Base-by-base conservation (phyloP, 2,329 filamentous ascomycete species). In the Pseudogymnoascus pannorum region DNA sequence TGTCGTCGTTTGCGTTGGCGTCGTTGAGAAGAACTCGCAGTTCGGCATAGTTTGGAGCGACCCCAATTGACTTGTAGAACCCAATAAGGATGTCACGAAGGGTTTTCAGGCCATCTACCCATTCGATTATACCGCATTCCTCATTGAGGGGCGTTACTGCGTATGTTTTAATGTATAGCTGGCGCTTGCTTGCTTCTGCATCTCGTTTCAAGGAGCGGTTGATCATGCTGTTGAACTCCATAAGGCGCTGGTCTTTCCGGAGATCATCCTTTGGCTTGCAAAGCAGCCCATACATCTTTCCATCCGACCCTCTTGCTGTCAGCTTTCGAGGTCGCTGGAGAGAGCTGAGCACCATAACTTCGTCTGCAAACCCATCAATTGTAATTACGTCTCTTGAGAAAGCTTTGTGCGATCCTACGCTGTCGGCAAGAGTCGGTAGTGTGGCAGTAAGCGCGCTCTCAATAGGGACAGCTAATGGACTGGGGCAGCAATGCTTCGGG, bases 221-320 rank as follows among this genome's bases (percentile, higher is more conserved):
- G 78, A 99, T 97, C 84, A 97, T 94, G 51, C 88, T 87, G 72
- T 97, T 99, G 79, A 99, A 99, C 72, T 99, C 95, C 92, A 99
- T 99, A 18, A 99, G 85, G 59, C 94, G 91, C 73, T 97, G 93
- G 70, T 99, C 95, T 67, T 96, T 99, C 58, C 94, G 88, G 22
- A 99, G 82, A 73, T 99, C 95, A 72, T 99, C 94, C 73, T 97
- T 97, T 7, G 94, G 95, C 71, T 99, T 99, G 78, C 96, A 95
- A 61, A 99, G 81, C 6, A 99, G 83, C 66, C 91, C 90, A 73
- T 99, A 99, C 16, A 82, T 81, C 62, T 88, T 88, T 6, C 95
- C 94, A 74, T 99, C 92, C 0, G 90, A 93, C 0, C 93, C 94
- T 60, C 90, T 84, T 5, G 94, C 89, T 14, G 86, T 94, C 60